Conservation (phyloP, 805 yeast species). For the Candida nanaspora region DNA sequence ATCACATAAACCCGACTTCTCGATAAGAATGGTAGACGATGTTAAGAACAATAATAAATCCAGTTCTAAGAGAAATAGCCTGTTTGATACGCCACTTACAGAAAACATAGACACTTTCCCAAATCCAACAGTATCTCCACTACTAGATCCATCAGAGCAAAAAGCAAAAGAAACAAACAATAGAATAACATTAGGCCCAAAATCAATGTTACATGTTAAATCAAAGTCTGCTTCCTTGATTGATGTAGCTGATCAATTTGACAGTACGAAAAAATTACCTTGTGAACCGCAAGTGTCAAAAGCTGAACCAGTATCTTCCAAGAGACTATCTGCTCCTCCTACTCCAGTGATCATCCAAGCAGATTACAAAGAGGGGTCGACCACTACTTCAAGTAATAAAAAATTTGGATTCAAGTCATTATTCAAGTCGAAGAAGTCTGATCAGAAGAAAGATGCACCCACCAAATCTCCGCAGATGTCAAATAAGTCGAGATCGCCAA, state of each 20-base stretch:
- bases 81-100: neutral
- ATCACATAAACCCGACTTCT: neutral
- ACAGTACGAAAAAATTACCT: neutral
- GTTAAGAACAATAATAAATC: neutral
- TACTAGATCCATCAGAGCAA: neutral
- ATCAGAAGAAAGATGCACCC: neutral
- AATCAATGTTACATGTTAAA: neutral
- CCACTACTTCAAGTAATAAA: too few relatives aligned
- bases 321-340: neutral
- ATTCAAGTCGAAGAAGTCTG: conserved; percentile 12
- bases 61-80: neutral
- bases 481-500: conserved; percentile 1
- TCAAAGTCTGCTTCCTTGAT: neutral
- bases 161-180: neutral
- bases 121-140: neutral
- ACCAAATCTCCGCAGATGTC: neutral
- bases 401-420: conserved; percentile 22
- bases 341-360: neutral
- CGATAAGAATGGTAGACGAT: neutral
- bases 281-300: too few relatives aligned
- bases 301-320: neutral
- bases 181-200: neutral
- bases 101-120: neutral
- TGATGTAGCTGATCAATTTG: neutral
- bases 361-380: neutral